These are phyloP conservation scores for Russula sp. DNA, from an alignment of 768 basidiomycete species.

Conservation along the genomic window DNA sequence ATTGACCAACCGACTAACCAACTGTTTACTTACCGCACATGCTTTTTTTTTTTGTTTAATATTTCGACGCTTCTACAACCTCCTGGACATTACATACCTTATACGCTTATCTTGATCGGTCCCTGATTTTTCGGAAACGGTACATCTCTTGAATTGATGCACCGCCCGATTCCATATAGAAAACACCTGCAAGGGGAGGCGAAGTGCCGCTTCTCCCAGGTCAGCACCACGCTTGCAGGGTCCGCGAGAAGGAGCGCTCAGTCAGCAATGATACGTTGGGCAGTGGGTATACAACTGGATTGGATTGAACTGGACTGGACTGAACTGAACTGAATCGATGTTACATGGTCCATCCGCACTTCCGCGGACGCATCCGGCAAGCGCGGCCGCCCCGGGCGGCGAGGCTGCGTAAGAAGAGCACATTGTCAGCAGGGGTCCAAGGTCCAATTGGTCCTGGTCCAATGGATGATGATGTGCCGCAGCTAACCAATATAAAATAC, in stretches of 20 bases:
- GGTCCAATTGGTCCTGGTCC: constrained; percentile 9
- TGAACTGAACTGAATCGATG: constrained; percentile 4
- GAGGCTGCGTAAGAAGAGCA: constrained; percentile 21
- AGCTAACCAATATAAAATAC: constrained; percentile 19
- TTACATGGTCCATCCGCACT: constrained; percentile 5
- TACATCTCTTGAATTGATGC: constrained; percentile 9
- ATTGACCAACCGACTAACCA: constrained; percentile 7
- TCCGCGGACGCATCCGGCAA: constrained; percentile 15
- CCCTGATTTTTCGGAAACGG: constrained; percentile 9
- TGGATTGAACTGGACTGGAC: constrained; percentile 1
- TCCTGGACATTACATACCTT: constrained; percentile 22
- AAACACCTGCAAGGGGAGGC: neutral
- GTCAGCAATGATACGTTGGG: neutral
- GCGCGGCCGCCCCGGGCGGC: constrained; percentile 19
- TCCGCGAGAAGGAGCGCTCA: constrained; percentile 2
- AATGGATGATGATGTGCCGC: constrained; percentile 13
- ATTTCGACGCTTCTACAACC: constrained; percentile 7
- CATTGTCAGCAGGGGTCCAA: constrained; percentile 7
- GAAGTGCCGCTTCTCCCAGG: constrained; percentile 5
- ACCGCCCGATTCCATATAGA: constrained; percentile 10
- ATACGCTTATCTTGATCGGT: constrained; percentile 23
- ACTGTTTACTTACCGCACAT: neutral
- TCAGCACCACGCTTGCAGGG: neutral
- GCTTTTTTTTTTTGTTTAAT: constrained; percentile 10
- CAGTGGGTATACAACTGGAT: neutral